phyloP scores from a whole-genome alignment of 192 early-diverging fungal species.

The Chytriomyces sp. region DNA sequence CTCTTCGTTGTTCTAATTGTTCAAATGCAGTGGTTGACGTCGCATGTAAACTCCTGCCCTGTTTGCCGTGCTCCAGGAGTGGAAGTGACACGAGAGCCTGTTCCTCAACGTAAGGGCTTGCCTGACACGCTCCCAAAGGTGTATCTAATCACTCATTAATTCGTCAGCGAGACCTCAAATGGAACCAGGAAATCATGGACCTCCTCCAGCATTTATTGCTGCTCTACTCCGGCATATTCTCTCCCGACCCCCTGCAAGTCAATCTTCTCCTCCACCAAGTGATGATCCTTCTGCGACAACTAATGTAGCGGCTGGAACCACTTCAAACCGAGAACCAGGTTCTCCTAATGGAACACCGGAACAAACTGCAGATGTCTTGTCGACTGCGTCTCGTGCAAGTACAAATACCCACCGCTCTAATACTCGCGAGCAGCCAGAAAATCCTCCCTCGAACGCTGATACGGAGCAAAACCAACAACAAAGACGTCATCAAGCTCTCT shows the following conservation, averaged over 20 bases:
- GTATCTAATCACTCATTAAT: neutral
- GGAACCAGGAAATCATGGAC: neutral
- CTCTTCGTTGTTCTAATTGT: neutral
- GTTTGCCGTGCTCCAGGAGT: slow-evolving; percentile 50
- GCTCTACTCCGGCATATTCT: neutral
- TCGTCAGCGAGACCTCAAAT: neutral
- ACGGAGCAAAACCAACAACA: neutral
- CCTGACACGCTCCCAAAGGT: neutral
- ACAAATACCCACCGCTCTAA: neutral
- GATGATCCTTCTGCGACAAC: neutral
- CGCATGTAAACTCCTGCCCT: slow-evolving; percentile 53
- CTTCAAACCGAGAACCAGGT: neutral
- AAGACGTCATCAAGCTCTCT: neutral
- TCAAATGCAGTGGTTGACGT: slow-evolving; percentile 42
- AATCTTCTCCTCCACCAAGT: neutral
- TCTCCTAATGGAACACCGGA: neutral
- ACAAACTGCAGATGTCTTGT: neutral
- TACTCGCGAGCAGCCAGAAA: neutral
- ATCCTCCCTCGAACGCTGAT: neutral
- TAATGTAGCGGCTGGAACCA: neutral
- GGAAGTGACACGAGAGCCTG: slow-evolving; percentile 16
- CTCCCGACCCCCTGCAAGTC: neutral
- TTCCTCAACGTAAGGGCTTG: neutral
- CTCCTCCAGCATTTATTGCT: slow-evolving; percentile 6
- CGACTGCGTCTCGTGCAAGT: neutral